Conservation (phyloP, 345 rosid genomes). For the Hibiscus mutabilis region DNA sequence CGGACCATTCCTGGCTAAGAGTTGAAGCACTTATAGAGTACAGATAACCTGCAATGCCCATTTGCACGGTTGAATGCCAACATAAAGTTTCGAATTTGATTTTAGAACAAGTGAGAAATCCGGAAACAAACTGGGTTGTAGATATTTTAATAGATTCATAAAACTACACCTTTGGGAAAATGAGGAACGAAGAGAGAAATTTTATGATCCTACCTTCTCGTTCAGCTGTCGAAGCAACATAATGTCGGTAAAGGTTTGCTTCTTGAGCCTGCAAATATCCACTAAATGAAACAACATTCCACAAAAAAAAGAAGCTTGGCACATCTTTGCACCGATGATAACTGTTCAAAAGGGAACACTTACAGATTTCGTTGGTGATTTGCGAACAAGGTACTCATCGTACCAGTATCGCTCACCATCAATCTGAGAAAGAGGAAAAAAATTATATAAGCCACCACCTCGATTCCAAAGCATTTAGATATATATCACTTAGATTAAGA, state of each 20-base stretch:
- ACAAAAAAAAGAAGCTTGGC: neutral
- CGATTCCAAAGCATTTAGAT: neutral
- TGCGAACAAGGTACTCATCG: conserved; percentile 45
- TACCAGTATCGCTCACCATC: conserved; percentile 88
- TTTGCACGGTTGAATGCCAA: conserved; percentile 1
- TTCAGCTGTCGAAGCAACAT: conserved; percentile 74
- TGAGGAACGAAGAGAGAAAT: neutral
- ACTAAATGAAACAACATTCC: conserved; percentile 10
- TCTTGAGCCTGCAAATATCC: conserved; percentile 56
- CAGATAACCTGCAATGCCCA: conserved; percentile 55
- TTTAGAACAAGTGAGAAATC: neutral
- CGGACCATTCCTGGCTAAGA: conserved; percentile 63
- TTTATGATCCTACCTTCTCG: conserved; percentile 64
- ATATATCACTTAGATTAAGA: neutral
- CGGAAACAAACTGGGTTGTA: neutral
- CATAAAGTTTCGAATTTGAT: neutral
- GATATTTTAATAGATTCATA: too few relatives aligned
- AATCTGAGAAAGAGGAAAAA: conserved; percentile 32
- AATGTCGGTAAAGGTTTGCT: conserved; percentile 71
- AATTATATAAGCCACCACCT: neutral
- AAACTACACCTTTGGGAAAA: neutral
- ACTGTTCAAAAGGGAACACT: conserved; percentile 15
- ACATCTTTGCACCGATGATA: neutral
- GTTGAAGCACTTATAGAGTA: conserved; percentile 90
- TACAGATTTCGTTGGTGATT: conserved; percentile 23